phyloP scores from a whole-genome alignment of 257 asterid species.

The Echium plantagineum region DNA sequence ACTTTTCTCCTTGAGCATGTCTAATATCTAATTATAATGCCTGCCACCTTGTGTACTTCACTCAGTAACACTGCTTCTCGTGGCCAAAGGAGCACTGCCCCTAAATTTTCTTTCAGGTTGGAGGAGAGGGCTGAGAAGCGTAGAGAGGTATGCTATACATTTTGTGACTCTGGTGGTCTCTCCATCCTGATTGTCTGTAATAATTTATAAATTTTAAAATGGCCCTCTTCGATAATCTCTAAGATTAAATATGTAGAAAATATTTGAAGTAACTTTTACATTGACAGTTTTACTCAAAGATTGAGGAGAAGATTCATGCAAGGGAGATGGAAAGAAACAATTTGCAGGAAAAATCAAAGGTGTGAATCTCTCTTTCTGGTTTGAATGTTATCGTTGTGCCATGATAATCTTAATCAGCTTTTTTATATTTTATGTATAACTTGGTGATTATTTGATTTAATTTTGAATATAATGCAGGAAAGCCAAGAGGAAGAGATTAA shows the following conservation, averaged over 20 bases:
- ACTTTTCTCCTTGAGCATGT: background rate
- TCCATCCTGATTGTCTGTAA: background rate
- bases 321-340: conserved; percentile 50
- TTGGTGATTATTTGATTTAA: background rate
- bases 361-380: conserved; percentile 9
- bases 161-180: background rate
- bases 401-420: background rate
- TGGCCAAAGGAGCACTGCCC: conserved; percentile 34
- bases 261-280: background rate
- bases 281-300: conserved; percentile 62
- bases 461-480: conserved; percentile 33
- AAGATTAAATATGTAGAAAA: background rate
- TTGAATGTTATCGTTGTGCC: background rate
- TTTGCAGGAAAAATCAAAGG: conserved; percentile 79
- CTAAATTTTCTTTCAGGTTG: conserved; percentile 59
- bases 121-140: conserved; percentile 79
- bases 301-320: conserved; percentile 82
- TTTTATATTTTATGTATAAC: background rate
- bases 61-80: conserved; percentile 40
- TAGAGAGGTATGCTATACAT: conserved; percentile 38
- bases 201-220: background rate
- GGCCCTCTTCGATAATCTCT: background rate
- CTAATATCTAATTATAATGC: conserved; percentile 4
- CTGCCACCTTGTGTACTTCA: conserved; percentile 6
- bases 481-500: conserved; percentile 69